A percentile compares a stretch with the other conserved stretches of the same genome.
Conservation (phyloP, 306 rosid genomes). For the Trifolium subterraneum region DNA sequence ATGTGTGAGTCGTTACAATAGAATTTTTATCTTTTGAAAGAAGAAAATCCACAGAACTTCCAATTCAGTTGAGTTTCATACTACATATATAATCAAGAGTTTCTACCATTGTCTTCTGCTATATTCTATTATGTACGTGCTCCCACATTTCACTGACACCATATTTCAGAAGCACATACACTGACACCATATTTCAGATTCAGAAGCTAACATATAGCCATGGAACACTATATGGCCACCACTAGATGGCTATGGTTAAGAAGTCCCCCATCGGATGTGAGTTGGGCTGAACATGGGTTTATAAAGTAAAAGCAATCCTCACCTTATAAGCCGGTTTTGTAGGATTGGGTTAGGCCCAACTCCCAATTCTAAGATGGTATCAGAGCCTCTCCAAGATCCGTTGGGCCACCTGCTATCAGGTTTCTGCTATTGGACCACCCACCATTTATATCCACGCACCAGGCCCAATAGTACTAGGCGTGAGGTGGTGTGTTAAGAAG, state of each 20-base stretch:
- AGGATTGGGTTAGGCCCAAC: too few species aligned
- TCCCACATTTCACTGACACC: neutral
- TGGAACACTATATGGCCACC: neutral
- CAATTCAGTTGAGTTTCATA: neutral
- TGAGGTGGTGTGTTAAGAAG: too few species aligned
- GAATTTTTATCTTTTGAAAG: neutral
- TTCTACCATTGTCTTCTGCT: constrained; percentile 1
- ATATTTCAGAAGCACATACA: constrained; percentile 29
- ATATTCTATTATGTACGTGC: constrained; percentile 1
- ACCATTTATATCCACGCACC: too few species aligned
- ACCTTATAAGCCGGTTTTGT: too few species aligned
- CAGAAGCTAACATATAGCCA: constrained; percentile 24
- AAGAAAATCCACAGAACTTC: constrained; percentile 16
- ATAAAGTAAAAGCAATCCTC: too few species aligned
- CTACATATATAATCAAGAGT: neutral
- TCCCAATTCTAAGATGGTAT: too few species aligned
- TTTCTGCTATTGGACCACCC: too few species aligned
- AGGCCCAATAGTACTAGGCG: too few species aligned
- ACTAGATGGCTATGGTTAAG: neutral
- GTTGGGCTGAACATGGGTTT: too few species aligned
- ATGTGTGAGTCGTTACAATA: neutral
- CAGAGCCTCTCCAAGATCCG: too few species aligned
- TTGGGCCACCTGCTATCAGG: too few species aligned
- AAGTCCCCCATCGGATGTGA: too few species aligned
- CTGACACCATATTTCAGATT: constrained; percentile 17